phyloP scores from a whole-genome alignment of 352 stramenopile species.

The Phytophthora meadii region DNA sequence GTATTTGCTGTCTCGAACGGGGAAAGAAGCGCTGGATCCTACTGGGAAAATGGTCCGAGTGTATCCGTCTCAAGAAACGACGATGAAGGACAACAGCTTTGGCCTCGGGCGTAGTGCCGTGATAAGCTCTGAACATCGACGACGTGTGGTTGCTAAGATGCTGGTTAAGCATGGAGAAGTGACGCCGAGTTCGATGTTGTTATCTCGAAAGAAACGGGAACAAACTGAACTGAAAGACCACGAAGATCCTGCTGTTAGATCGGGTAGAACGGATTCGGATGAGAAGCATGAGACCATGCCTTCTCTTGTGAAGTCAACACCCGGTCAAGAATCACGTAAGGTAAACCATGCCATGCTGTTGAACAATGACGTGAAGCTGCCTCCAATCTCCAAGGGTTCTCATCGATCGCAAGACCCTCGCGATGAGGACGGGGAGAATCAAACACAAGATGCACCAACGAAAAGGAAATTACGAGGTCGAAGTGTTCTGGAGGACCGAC shows the following conservation, averaged over 20 bases:
- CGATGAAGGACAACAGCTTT: constrained; percentile 75
- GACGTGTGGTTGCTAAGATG: constrained; percentile 56
- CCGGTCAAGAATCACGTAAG: constrained; percentile 37
- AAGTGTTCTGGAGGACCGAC: constrained; percentile 72
- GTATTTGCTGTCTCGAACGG: constrained; percentile 65
- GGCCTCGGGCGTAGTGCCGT: constrained; percentile 65
- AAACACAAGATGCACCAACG: not conserved
- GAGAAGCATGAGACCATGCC: constrained; percentile 28
- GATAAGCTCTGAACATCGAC: constrained; percentile 43
- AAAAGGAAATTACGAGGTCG: constrained; percentile 43
- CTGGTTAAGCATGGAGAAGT: constrained; percentile 46
- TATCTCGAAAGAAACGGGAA: constrained; percentile 22
- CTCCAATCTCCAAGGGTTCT: constrained; percentile 12
- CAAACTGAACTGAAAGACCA: not conserved
- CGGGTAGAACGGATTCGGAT: constrained; percentile 10
- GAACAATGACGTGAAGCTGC: constrained; percentile 26
- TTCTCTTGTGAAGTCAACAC: constrained; percentile 19
- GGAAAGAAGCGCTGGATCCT: constrained; percentile 66
- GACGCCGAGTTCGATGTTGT: constrained; percentile 30
- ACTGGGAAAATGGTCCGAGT: constrained; percentile 67
- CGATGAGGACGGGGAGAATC: constrained; percentile 25
- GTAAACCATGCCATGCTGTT: constrained; percentile 42
- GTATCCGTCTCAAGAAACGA: constrained; percentile 79
- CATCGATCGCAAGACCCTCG: constrained; percentile 2
- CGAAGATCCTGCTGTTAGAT: not conserved